Evolutionary conservation across 768 basidiomycete genomes (phyloP).

Genomic region (Rhizopogon vesiculosus): DNA sequence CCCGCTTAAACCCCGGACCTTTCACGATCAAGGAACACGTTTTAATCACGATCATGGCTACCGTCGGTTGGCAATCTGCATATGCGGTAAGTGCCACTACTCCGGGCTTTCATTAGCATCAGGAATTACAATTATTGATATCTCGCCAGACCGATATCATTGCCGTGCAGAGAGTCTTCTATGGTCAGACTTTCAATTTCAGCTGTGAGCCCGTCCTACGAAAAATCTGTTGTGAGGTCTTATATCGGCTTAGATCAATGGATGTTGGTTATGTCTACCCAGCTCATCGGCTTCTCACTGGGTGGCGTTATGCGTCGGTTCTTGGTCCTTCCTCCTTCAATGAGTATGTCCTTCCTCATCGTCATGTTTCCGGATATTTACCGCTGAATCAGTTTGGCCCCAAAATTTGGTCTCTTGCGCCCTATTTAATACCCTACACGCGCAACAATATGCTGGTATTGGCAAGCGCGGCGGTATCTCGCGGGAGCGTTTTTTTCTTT

Average conservation of each 20-base stretch:
- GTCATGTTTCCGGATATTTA: background rate
- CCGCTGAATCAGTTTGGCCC: slow-evolving; percentile 21
- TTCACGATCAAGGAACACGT: slow-evolving; percentile 73
- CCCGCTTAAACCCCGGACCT: slow-evolving; percentile 28
- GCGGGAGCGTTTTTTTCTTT: slow-evolving; percentile 14
- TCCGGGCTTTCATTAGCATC: slow-evolving; percentile 10
- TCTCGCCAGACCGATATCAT: slow-evolving; percentile 35
- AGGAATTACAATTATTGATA: background rate
- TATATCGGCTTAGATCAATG: slow-evolving; percentile 1
- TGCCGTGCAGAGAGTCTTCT: slow-evolving; percentile 42
- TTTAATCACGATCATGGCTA: slow-evolving; percentile 60
- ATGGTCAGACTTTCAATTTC: slow-evolving; percentile 34
- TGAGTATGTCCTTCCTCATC: slow-evolving; percentile 51
- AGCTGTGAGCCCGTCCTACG: slow-evolving; percentile 13
- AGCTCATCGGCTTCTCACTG: slow-evolving; percentile 8
- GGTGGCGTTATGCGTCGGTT: slow-evolving; percentile 52
- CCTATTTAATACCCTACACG: slow-evolving; percentile 20
- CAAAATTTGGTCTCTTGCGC: slow-evolving; percentile 22
- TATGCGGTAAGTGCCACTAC: background rate
- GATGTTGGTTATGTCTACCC: slow-evolving; percentile 8
- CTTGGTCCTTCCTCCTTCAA: slow-evolving; percentile 59
- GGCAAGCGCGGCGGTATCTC: slow-evolving; percentile 15
- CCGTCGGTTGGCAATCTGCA: slow-evolving; percentile 30
- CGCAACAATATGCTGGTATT: slow-evolving; percentile 13
- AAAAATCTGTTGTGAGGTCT: background rate